A percentile compares a stretch with the other conserved stretches of the same genome.
phyloP scores from a whole-genome alignment of 2,329 filamentous ascomycete genomes.

The Gyromitra esculenta region DNA sequence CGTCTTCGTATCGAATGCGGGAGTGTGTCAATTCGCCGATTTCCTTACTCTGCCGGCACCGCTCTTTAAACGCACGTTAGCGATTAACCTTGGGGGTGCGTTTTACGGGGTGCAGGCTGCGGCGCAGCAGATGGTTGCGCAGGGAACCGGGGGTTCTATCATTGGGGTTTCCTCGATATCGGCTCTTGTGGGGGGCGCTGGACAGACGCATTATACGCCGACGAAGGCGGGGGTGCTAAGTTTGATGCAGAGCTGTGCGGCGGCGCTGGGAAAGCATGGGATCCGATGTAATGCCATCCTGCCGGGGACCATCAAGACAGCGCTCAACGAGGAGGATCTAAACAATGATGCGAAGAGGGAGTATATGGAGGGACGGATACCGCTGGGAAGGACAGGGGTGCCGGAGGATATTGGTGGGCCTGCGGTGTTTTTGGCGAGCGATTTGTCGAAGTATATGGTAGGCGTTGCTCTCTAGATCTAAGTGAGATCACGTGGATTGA shows the following conservation, averaged over 20 bases:
- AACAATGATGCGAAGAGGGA: slow-evolving; percentile 74
- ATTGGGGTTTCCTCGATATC: slow-evolving; percentile 79
- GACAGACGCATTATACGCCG: slow-evolving; percentile 86
- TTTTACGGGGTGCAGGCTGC: slow-evolving; percentile 89
- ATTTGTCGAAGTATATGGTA: slow-evolving; percentile 78
- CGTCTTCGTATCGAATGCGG: slow-evolving; percentile 70
- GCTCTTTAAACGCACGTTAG: slow-evolving; percentile 76
- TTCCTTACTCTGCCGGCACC: slow-evolving; percentile 78
- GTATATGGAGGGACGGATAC: slow-evolving; percentile 85
- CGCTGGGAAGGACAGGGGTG: slow-evolving; percentile 76
- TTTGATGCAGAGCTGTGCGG: slow-evolving; percentile 84
- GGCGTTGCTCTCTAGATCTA: slow-evolving; percentile 55
- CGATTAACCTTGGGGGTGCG: slow-evolving; percentile 86
- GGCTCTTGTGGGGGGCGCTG: slow-evolving; percentile 79
- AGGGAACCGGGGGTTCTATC: slow-evolving; percentile 76
- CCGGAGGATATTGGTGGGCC: slow-evolving; percentile 82
- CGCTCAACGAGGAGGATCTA: slow-evolving; percentile 84
- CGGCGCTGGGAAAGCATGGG: slow-evolving; percentile 77
- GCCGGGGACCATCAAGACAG: slow-evolving; percentile 83
- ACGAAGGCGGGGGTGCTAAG: slow-evolving; percentile 85
- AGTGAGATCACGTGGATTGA: slow-evolving; percentile 1
- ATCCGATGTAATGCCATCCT: slow-evolving; percentile 86
- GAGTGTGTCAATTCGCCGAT: slow-evolving; percentile 86
- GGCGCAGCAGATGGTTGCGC: slow-evolving; percentile 78
- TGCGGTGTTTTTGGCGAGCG: slow-evolving; percentile 83